Base-by-base conservation (phyloP, 2,329 filamentous ascomycete genomes). In the Cercospora nicotianae region DNA sequence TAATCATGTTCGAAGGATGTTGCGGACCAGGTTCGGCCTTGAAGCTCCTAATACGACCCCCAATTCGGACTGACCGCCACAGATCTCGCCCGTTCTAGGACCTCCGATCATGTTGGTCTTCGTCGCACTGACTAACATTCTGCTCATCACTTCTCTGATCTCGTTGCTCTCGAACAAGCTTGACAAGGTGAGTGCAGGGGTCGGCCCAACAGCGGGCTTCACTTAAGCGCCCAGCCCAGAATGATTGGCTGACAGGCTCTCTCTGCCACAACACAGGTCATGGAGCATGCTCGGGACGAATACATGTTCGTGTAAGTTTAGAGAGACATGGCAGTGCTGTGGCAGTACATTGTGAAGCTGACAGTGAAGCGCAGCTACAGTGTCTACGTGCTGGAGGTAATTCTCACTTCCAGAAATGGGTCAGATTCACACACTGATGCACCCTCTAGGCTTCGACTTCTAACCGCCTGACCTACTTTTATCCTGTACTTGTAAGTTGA, bases 51-150 rank as follows among this genome's bases (percentile, higher is more conserved):
- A 48, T 7, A 6, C 18, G 64, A 39, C 62, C 61, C 65, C 68
- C 68, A 51, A 18, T 51, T 66, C 20, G 33, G 63, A 66, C 64
- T 68, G 48, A 70, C 69, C 67, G 28, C 60, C 26, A 33, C 68
- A 78, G 75, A 78, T 79, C 60, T 85, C 83, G 42, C 84, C 84
- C 39, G 80, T 82, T 57, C 80, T 86, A 36, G 84, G 84, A 3
- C 81, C 83, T 13, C 83, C 83, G 18, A 77, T 86, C 23, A 86
- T 86, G 84, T 84, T 93, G 70, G 83, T 93, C 60, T 94, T 94
- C 79, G 94, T 70, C 90, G 86, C 26, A 61, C 83, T 94, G 75
- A 92, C 90, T 53, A 91, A 91, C 67, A 92, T 94, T 73, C 83
- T 95, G 7, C 84, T 95, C 33, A 90, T 92, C 80, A 92, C 91